phyloP scores from a whole-genome alignment of 495 filamentous ascomycete species.

The Darksidea phi region DNA sequence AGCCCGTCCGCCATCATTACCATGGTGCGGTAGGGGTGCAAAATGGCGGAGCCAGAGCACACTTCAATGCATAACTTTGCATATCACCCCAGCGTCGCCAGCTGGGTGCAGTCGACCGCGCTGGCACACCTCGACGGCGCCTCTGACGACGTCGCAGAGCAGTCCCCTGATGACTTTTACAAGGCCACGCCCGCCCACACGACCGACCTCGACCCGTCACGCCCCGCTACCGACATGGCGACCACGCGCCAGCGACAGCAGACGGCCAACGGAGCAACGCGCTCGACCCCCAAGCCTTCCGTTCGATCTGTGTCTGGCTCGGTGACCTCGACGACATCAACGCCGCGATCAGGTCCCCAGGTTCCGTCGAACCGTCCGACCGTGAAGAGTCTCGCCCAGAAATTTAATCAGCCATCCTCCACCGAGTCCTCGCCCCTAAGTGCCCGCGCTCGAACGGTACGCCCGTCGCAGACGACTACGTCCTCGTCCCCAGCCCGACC shows the following conservation, averaged over 20 bases:
- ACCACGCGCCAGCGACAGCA: constrained; percentile 29
- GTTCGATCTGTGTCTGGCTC: constrained; percentile 25
- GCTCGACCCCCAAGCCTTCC: constrained; percentile 20
- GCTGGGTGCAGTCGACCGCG: constrained; percentile 32
- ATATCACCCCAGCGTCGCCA: constrained; percentile 28
- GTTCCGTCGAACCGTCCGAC: constrained; percentile 24
- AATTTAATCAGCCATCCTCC: constrained; percentile 29
- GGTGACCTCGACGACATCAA: constrained; percentile 4
- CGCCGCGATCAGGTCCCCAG: constrained; percentile 19
- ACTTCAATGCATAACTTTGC: constrained; percentile 25
- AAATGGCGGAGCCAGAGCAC: constrained; percentile 32
- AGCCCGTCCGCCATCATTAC: constrained; percentile 9
- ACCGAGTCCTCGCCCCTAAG: constrained; percentile 13
- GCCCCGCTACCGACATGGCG: constrained; percentile 23
- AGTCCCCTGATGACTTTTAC: constrained; percentile 32
- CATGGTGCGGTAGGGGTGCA: constrained; percentile 29
- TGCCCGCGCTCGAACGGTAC: constrained; percentile 15
- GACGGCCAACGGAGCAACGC: constrained; percentile 17
- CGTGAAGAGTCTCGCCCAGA: constrained; percentile 29
- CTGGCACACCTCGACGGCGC: constrained; percentile 24
- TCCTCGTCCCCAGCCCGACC: constrained; percentile 27
- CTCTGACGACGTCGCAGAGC: constrained; percentile 9
- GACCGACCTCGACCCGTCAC: constrained; percentile 4
- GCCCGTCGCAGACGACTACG: constrained; percentile 5
- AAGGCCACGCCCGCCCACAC: constrained; percentile 8